Conservation (phyloP, 306 rosid genomes). For the Sphenostylis stenocarpa region DNA sequence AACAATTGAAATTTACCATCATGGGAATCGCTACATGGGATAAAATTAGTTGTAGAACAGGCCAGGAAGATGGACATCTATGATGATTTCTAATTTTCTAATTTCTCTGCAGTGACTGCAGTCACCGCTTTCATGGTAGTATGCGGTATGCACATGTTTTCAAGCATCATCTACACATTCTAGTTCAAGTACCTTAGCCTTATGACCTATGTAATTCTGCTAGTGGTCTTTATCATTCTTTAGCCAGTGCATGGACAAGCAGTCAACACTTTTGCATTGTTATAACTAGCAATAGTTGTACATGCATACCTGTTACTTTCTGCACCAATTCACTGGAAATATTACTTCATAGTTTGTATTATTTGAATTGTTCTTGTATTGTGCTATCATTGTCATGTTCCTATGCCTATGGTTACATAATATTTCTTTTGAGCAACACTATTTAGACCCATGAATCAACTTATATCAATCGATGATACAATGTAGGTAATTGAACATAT, state of each 20-base stretch:
- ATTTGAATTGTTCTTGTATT: conserved; percentile 4
- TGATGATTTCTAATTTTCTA: not conserved
- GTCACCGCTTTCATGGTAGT: not conserved
- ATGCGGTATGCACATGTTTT: not conserved
- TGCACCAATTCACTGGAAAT: not conserved
- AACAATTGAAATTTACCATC: not conserved
- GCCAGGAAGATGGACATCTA: not conserved
- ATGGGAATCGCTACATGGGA: not conserved
- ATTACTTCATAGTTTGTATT: not conserved
- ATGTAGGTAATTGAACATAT: conserved; percentile 93
- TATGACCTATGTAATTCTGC: not conserved
- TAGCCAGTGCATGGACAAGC: not conserved
- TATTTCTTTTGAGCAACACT: conserved; percentile 1
- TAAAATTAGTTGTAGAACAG: not conserved
- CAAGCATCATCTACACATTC: conserved; percentile 2
- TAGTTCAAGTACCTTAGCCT: not conserved
- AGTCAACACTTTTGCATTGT: conserved; percentile 3
- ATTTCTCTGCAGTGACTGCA: not conserved
- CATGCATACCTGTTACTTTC: not conserved
- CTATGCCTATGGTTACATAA: not conserved
- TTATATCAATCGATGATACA: conserved; percentile 12
- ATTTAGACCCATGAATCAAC: not conserved
- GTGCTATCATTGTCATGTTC: conserved; percentile 22
- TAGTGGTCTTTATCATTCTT: not conserved
- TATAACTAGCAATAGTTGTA: not conserved